Base-by-base conservation (phyloP, 257 asterid genomes). In the Solanum sejunctum region DNA sequence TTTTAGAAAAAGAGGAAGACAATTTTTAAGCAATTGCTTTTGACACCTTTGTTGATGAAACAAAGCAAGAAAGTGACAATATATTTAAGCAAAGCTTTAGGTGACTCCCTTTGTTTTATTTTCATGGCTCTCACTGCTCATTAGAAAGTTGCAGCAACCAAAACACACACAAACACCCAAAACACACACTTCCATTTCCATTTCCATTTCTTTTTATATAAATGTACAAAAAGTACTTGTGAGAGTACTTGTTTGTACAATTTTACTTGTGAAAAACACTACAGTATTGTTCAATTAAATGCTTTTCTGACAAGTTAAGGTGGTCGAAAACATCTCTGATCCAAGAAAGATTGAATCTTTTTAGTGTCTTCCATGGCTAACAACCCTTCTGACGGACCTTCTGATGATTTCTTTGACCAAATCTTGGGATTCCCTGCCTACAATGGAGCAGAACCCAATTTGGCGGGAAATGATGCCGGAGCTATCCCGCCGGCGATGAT, bases 341-440 rank as follows among this genome's bases (percentile, higher is more conserved):
- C 77, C 84, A 82, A 70, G 75, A 82, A 36, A 45, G 10, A 45
- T 47, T 39, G 64, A 71, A 87, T 84, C 85, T 67, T 70, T 51
- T 41, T 70, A 20, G 73, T 83, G 55, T 75, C 84, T 80, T 39
- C 84, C 87, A 95, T 95, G 99, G 95, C 98, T 57, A 93, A 92
- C 89, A 93, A 97, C 84, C 93, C 91, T 6, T 87, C 92, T 16
- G 99, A 95, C 55, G 83, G 92, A 49, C 86, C 98, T 0, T 90
- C 98, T 49, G 99, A 97, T 87, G 99, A 97, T 85, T 97, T 97
- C 89, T 87, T 97, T 49, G 99, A 97, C 82, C 98, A 95, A 87
- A 89, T 97, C 81, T 83, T 97, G 32, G 95, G 98, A 79, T 97
- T 91, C 83, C 98, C 93, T 43, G 82, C 91, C 81, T 96, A 93